phyloP scores from a whole-genome alignment of 1,284 basidiomycete genomes.

The Stereum hirsutum region DNA sequence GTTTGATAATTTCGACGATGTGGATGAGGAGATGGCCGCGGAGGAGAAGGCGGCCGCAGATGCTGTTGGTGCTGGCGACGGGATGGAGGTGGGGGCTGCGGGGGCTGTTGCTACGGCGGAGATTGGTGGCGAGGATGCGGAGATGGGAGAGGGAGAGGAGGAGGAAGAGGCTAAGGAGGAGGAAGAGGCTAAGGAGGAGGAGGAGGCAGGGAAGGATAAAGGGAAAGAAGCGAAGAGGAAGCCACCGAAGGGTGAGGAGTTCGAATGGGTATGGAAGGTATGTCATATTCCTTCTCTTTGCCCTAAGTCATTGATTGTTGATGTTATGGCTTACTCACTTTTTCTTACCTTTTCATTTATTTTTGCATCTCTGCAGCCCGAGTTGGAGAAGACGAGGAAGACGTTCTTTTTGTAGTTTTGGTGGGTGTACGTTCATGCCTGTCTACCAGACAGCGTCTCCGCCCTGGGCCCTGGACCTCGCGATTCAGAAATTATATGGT shows the following conservation, averaged over 20 bases:
- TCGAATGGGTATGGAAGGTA: conserved; percentile 78
- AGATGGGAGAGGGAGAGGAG: conserved; percentile 14
- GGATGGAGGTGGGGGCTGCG: too few relatives aligned
- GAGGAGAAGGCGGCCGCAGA: neutral
- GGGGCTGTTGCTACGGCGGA: too few relatives aligned
- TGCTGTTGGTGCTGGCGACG: neutral
- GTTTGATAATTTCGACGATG: conserved; percentile 46
- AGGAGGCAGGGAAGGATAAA: conserved; percentile 13
- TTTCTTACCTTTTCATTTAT: conserved; percentile 3
- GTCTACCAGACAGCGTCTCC: too few relatives aligned
- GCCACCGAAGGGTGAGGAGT: conserved; percentile 61
- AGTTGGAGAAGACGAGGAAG: conserved; percentile 65
- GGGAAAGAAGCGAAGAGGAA: conserved; percentile 12
- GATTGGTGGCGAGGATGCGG: too few relatives aligned
- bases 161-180: conserved; percentile 9
- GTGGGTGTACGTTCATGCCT: too few relatives aligned
- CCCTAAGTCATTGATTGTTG: too few relatives aligned
- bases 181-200: conserved; percentile 11
- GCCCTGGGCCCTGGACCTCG: too few relatives aligned
- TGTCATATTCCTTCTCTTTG: too few relatives aligned
- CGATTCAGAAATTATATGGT: too few relatives aligned
- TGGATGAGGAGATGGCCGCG: conserved; percentile 19
- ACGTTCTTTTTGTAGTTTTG: conserved; percentile 77
- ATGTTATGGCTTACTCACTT: too few relatives aligned
- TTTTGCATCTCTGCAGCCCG: conserved; percentile 38